A percentile compares a stretch with the other conserved stretches of the same genome.
These are phyloP conservation scores for Luvunga scandens DNA, from an alignment of 345 rosid species.

Conservation along the genomic window DNA sequence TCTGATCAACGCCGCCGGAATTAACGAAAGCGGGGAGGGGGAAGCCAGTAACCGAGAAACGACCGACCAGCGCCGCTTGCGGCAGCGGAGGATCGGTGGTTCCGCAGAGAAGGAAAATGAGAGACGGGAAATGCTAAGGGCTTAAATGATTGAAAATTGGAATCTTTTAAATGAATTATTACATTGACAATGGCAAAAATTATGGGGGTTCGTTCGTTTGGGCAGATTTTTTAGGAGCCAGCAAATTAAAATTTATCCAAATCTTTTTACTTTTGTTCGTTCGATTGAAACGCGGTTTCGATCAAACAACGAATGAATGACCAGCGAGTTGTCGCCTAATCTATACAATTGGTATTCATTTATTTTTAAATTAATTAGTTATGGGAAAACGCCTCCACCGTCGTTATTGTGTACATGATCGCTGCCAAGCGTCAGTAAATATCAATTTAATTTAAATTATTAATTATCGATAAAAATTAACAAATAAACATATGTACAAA, in stretches of 20 bases:
- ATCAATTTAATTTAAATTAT: too few relatives aligned
- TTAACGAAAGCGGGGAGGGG: neutral
- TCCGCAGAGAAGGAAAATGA: conserved; percentile 8
- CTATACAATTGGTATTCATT: neutral
- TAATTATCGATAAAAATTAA: too few relatives aligned
- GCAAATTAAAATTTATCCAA: conserved; percentile 1
- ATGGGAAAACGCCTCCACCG: too few relatives aligned
- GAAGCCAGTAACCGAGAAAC: neutral
- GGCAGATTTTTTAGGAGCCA: neutral
- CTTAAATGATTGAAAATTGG: neutral
- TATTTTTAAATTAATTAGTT: too few relatives aligned
- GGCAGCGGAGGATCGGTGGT: conserved; percentile 29
- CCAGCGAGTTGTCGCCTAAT: neutral
- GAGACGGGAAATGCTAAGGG: neutral
- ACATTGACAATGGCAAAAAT: neutral
- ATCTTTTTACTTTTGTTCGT: conserved; percentile 6
- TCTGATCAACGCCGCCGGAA: neutral
- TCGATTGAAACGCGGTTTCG: neutral
- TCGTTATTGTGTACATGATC: neutral
- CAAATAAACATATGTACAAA: too few relatives aligned
- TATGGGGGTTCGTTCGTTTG: neutral
- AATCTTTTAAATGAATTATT: neutral
- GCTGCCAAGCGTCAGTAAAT: neutral
- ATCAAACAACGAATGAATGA: too few relatives aligned
- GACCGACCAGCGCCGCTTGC: conserved; percentile 25